Percentiles rank a stretch among this genome's conserved stretches.
These are phyloP conservation scores for Artemisia annua DNA, from an alignment of 129 eudicot species.

Conservation along the genomic window DNA sequence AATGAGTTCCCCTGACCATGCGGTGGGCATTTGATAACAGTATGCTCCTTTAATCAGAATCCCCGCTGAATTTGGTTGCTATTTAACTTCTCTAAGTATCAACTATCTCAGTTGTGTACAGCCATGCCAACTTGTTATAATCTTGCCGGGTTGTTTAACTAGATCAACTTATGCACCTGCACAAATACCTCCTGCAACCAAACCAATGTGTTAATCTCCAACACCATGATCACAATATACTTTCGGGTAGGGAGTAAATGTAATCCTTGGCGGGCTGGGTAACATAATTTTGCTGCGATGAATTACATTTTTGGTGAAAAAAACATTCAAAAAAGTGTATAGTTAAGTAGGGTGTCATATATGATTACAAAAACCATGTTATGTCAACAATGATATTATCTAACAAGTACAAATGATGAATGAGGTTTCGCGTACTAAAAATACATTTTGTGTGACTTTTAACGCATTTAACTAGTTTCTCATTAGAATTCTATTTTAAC, in stretches of 20 bases:
- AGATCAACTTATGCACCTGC: constrained; percentile 61
- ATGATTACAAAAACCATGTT: no score
- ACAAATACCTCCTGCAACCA: constrained; percentile 76
- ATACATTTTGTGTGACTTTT: no score
- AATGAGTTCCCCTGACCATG: neutral
- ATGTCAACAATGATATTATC: no score
- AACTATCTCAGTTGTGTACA: constrained; percentile 20
- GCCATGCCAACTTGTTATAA: constrained; percentile 5
- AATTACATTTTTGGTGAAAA: no score
- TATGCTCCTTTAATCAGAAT: constrained; percentile 17
- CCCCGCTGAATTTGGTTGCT: neutral
- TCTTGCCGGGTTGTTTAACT: constrained; percentile 15
- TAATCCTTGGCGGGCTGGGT: no score
- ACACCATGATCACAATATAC: constrained; percentile 2
- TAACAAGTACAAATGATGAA: no score
- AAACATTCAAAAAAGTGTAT: no score
- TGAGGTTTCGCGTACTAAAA: neutral
- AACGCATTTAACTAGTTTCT: no score
- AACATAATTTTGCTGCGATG: no score
- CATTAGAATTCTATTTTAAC: neutral
- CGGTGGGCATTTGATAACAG: neutral
- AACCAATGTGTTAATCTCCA: constrained; percentile 18
- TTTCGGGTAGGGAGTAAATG: neutral
- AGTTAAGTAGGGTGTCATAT: no score
- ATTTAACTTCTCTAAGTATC: constrained; percentile 14